Conservation (phyloP, 768 basidiomycete species). For the Suillus subalutaceus region DNA sequence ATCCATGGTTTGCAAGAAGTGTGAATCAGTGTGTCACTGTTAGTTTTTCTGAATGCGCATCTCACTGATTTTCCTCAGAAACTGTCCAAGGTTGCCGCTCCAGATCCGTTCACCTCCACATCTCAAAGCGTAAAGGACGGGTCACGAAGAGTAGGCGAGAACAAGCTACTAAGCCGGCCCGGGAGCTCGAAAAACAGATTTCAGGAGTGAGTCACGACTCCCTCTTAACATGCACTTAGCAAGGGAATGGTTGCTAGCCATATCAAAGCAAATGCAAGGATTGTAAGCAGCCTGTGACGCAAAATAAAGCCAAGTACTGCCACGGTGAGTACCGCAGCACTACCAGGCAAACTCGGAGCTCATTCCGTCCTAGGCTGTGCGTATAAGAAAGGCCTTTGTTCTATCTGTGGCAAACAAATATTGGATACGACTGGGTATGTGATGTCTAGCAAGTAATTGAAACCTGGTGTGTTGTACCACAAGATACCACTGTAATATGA, state of each 20-base stretch:
- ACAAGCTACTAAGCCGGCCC: constrained; percentile 74
- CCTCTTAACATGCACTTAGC: constrained; percentile 17
- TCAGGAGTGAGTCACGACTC: constrained; percentile 42
- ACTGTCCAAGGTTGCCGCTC: constrained; percentile 88
- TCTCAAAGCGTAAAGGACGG: constrained; percentile 78
- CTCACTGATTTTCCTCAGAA: constrained; percentile 50
- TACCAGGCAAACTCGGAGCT: constrained; percentile 9
- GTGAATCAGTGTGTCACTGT: constrained; percentile 60
- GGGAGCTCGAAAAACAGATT: constrained; percentile 77
- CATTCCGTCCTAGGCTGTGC: constrained; percentile 65
- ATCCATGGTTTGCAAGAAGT: constrained; percentile 86
- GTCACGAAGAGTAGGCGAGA: constrained; percentile 80
- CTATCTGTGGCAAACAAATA: constrained; percentile 87
- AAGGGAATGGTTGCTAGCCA: constrained; percentile 49
- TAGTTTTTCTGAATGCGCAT: constrained; percentile 13
- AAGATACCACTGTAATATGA: constrained; percentile 29
- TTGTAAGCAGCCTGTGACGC: constrained; percentile 81
- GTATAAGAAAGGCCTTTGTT: constrained; percentile 84
- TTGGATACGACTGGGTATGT: constrained; percentile 82
- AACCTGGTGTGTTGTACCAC: background rate
- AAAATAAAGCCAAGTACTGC: constrained; percentile 88
- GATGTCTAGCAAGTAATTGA: constrained; percentile 77
- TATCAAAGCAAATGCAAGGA: constrained; percentile 89
- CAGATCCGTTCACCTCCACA: constrained; percentile 82
- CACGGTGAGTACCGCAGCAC: constrained; percentile 60